Base-by-base conservation (phyloP, 345 rosid species). In the Aurinia saxatilis region DNA sequence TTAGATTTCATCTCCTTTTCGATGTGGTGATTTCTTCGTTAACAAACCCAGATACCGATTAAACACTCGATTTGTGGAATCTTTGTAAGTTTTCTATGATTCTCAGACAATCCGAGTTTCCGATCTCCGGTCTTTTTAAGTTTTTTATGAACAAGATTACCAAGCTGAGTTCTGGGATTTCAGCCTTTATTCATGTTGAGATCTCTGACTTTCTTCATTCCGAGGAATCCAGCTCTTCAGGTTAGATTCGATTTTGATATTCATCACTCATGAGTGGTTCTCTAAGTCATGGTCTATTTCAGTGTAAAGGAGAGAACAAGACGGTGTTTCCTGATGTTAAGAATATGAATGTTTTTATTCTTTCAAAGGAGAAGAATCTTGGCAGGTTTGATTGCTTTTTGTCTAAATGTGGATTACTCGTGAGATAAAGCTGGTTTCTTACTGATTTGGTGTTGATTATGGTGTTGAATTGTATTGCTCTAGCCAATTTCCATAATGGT, bases 291-390 rank as follows among this genome's bases (percentile, higher is more conserved):
- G 19, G 83, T 86, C 21, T 86, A 80, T 86, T 44, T n/a, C 73
- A 59, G 5, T 86, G 95, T 49, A 80, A 82, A 70, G 87, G 84
- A 70, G 87, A 80, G 79, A 84, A 82, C 76, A 48, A 14, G 61
- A 77, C 81, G 5, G 67, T 65, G 16, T 67, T 86, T 44, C 90
- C 84, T 2, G 95, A 86, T 63, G 86, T 86, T 21, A 80, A 76
- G 78, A 50, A 55, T 13, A 39, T 58, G 0, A 38, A 75, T 29
- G 73, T 56, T 0, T 13, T 23, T 86, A 86, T 50, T 2, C 76
- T 15, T 86, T 86, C 49, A 82, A 70, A 63, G 87, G 90, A 21
- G 74, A 84, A 76, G 90, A 86, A 65, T 86, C 95, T 66, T 86
- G 95, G 95, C 87, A 86, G 90, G 95, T 84, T 52, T 42, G 46